Base-by-base conservation (phyloP, 768 basidiomycete genomes). In the Lactarius hengduanensis region DNA sequence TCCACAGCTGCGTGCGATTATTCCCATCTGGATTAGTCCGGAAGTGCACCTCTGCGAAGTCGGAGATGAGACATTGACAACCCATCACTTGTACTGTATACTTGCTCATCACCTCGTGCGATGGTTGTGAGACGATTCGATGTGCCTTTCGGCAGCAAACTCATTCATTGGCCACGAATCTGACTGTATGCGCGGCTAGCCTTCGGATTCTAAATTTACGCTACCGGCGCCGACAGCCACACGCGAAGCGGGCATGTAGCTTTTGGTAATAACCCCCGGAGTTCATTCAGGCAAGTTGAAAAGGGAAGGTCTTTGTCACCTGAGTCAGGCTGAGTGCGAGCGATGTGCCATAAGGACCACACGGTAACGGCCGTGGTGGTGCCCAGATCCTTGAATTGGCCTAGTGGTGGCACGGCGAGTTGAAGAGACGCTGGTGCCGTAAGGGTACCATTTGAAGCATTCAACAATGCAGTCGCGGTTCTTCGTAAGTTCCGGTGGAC, bases 311-410 rank as follows among this genome's bases (percentile, higher is more conserved):
- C 22, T 50, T 1, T 47, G 11, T 50, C 50, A 50, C 11, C 13
- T 50, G 22, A 26, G 50, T 30, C 26, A 26, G 26, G 28, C 28
- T 1, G 28, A 28, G 28, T 53, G 50, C 22, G 22, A 15, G 50
- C 22, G 13, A 41, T 8, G 34, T 57, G 10, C 10, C 57, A 26
- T 57, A 45, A 63, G 2, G n/a, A 9, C 20, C 43, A 28, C 20
- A 57, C 40, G 8, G 64, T 45, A 61, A 50, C 47, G 28, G 54
- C 28, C 8, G 18, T 9, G 43, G 56, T 53, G 13, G 56, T 53
- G 13, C 47, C 20, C 50, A 41, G 7, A 58, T 34, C 4, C 61
- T 62, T 41, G 28, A 53, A 58, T 32, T 62, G 41, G 65, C 22
- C 26, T 58, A 66, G 47, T 53, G 41, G 38, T 15, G 47, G 47